Percentiles rank a stretch among this genome's conserved stretches.
phyloP scores from a whole-genome alignment of 768 basidiomycete genomes.

The Tylopilus felleus region DNA sequence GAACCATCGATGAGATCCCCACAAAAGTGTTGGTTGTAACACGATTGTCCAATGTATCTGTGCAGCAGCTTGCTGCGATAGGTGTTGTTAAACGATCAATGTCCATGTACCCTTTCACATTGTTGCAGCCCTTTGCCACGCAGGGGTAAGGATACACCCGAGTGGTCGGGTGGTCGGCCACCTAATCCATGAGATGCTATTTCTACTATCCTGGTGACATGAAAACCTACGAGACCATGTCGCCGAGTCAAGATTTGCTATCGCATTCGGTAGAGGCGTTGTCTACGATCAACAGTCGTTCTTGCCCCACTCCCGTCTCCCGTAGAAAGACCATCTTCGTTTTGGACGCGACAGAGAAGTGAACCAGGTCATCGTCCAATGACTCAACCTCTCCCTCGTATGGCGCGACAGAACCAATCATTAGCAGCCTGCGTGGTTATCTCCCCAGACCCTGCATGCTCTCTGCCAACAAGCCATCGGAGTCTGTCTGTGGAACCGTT shows the following conservation, averaged over 20 bases:
- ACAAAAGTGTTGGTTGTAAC: too few species aligned
- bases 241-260: not conserved
- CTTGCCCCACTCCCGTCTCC: not conserved
- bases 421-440: not conserved
- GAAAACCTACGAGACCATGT: too few species aligned
- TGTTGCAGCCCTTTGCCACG: too few species aligned
- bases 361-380: not conserved
- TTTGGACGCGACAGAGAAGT: not conserved
- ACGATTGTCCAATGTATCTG: too few species aligned
- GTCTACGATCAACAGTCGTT: not conserved
- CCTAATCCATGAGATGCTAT: too few species aligned
- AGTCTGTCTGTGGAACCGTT: not conserved
- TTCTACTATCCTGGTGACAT: too few species aligned
- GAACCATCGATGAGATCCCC: too few species aligned
- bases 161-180: too few species aligned
- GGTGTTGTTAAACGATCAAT: too few species aligned
- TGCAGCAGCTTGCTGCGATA: too few species aligned
- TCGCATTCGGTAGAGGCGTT: not conserved
- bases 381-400: not conserved
- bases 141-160: too few species aligned
- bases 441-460: constrained; percentile 21
- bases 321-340: not conserved
- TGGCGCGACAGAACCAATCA: not conserved
- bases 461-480: constrained; percentile 13
- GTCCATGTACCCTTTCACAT: too few species aligned